These are phyloP conservation scores for Boletus rubroflammeus DNA, from an alignment of 768 basidiomycete species.

Conservation along the genomic window DNA sequence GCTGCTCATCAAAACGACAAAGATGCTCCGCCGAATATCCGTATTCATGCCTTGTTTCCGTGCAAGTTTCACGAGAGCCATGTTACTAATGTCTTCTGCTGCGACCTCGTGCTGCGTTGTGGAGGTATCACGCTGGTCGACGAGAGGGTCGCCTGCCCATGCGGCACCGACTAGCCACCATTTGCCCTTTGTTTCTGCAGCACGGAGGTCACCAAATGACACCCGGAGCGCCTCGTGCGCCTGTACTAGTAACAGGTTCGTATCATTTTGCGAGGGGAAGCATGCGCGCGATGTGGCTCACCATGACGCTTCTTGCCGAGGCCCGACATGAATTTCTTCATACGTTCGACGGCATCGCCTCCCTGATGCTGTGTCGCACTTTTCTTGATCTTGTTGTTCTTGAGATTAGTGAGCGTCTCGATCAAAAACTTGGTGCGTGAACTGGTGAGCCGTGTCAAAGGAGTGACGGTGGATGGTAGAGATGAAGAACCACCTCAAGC, in stretches of 20 bases:
- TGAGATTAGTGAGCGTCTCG: slow-evolving; percentile 87
- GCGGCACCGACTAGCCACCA: slow-evolving; percentile 99
- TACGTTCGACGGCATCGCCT: slow-evolving; percentile 70
- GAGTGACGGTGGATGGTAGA: neutral
- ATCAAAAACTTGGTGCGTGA: slow-evolving; percentile 94
- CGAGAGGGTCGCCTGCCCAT: slow-evolving; percentile 89
- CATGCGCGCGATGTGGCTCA: slow-evolving; percentile 23
- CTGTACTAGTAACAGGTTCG: slow-evolving; percentile 50
- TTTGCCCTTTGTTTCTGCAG: slow-evolving; percentile 83
- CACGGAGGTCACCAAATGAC: slow-evolving; percentile 78
- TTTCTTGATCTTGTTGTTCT: slow-evolving; percentile 82
- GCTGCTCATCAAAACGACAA: slow-evolving; percentile 92
- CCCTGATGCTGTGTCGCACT: slow-evolving; percentile 65
- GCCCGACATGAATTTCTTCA: slow-evolving; percentile 83
- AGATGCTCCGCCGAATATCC: slow-evolving; percentile 86
- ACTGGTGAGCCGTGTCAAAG: slow-evolving; percentile 37
- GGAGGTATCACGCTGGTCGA: slow-evolving; percentile 50
- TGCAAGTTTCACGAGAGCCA: slow-evolving; percentile 71
- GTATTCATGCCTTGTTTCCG: slow-evolving; percentile 98
- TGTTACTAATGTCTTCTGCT: slow-evolving; percentile 32
- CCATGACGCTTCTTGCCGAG: slow-evolving; percentile 76
- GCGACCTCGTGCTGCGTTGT: slow-evolving; percentile 21
- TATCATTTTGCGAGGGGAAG: neutral
- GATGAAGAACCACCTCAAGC: slow-evolving; percentile 44
- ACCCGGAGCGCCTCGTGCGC: slow-evolving; percentile 85